These are phyloP conservation scores for Backusella macrospora DNA, from an alignment of 192 early-diverging fungal genomes.

Conservation along the genomic window DNA sequence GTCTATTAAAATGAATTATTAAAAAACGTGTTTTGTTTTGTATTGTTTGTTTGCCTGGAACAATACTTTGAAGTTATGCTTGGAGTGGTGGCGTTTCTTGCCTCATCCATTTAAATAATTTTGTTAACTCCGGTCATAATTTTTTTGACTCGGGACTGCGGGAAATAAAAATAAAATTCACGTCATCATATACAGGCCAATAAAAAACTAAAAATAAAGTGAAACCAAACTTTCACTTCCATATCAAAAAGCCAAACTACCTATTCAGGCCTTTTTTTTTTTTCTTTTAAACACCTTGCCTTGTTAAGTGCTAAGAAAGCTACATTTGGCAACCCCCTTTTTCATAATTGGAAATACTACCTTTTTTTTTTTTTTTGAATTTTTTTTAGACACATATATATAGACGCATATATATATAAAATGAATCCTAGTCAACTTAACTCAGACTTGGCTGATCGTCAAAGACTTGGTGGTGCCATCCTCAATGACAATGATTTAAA, in stretches of 20 bases:
- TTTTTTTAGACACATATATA: too few relatives aligned
- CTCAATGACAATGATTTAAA: background rate
- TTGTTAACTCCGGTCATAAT: too few relatives aligned
- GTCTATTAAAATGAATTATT: conserved; percentile 4
- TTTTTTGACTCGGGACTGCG: too few relatives aligned
- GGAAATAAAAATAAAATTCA: background rate
- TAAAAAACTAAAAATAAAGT: background rate
- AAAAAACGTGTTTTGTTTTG: background rate
- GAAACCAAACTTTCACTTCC: background rate
- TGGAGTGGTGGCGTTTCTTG: too few relatives aligned
- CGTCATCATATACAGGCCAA: background rate
- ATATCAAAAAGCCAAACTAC: background rate
- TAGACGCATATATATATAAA: too few relatives aligned
- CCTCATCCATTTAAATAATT: too few relatives aligned
- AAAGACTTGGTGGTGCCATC: background rate
- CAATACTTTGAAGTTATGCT: too few relatives aligned
- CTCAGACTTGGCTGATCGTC: conserved; percentile 19
- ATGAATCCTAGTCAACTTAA: conserved; percentile 13
- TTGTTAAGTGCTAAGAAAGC: conserved; percentile 5
- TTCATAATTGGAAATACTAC: conserved; percentile 19
- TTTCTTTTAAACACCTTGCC: conserved; percentile 1
- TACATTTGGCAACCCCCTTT: conserved; percentile 18
- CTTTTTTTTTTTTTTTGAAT: background rate
- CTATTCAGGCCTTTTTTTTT: background rate
- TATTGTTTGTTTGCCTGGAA: too few relatives aligned